Base-by-base conservation (phyloP, 2,329 filamentous ascomycete species). In the Aspergillus sp. region DNA sequence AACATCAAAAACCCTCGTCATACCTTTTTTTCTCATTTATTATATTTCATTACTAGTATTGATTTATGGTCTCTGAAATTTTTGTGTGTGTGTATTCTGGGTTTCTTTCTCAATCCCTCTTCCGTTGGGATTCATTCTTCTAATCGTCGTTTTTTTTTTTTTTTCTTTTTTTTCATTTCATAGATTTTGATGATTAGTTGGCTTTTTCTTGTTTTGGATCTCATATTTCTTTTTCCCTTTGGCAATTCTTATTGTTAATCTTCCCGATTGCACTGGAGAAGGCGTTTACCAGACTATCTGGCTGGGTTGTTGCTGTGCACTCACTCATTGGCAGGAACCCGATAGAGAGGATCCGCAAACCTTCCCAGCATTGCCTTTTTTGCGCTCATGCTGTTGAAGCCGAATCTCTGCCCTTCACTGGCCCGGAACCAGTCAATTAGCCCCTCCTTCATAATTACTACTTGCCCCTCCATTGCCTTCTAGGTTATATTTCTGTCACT, bases 351-450 rank as follows among this genome's bases (percentile, higher is more conserved):
- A 62, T 67, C 66, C 66, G 63, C 65, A 62, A 61, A 62, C 53
- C 28, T 47, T 59, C 60, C 54, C 52, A 66, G 62, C 53, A 67
- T 66, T 68, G 52, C 67, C 63, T 63, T 62, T 67, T 68, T 67
- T 56, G 63, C 61, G 21, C 58, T 63, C 63, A 56, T 69, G 65
- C 65, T 58, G 62, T 61, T 52, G 60, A 63, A 66, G 64, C 61
- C 64, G 60, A 62, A 65, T 59, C 59, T 57, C 62, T 56, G 52
- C 55, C 63, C 59, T 60, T 63, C 45, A 59, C 62, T 65, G 62
- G 61, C 60, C 59, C 64, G 52, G 54, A 50, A 63, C 50, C 41
- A 60, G 53, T 60, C 56, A 59, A 55, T 59, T 61, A 57, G 64
- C 63, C 67, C 67, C 66, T 66, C 53, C 39, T 45, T 30, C 32